phyloP scores from a whole-genome alignment of 352 stramenopile genomes.

The Halophytophthora batemanensis region DNA sequence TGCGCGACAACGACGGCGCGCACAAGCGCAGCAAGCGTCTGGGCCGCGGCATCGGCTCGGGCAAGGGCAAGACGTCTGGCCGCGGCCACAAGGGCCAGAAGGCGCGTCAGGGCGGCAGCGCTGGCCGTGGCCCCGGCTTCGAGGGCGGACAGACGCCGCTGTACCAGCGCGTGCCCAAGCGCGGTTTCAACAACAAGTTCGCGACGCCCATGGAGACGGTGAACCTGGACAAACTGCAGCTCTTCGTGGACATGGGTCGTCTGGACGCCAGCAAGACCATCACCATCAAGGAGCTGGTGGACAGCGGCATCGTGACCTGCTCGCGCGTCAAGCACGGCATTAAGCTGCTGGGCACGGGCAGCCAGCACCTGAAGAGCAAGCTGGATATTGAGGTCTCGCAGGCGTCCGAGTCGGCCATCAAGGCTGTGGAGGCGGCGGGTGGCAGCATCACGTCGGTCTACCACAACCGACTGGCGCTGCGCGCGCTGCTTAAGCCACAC shows the following conservation, averaged over 20 bases:
- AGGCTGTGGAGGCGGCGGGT: conserved; percentile 91
- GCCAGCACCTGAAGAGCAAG: conserved; percentile 83
- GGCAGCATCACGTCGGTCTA: conserved; percentile 96
- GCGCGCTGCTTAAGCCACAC: conserved; percentile 93
- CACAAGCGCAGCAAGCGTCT: conserved; percentile 90
- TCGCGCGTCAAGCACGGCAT: conserved; percentile 93
- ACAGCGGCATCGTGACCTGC: conserved; percentile 88
- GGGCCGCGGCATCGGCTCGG: conserved; percentile 90
- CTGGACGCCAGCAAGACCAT: conserved; percentile 89
- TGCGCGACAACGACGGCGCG: conserved; percentile 84
- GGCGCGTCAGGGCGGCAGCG: conserved; percentile 84
- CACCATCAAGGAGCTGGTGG: conserved; percentile 91
- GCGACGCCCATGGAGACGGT: conserved; percentile 90
- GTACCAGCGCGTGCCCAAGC: conserved; percentile 96
- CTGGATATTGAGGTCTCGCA: conserved; percentile 95
- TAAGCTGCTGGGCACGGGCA: conserved; percentile 92
- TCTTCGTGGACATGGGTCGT: conserved; percentile 97
- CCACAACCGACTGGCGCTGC: conserved; percentile 95
- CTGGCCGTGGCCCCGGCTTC: conserved; percentile 88
- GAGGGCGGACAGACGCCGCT: conserved; percentile 98
- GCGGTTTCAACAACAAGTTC: conserved; percentile 96
- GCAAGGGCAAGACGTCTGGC: conserved; percentile 94
- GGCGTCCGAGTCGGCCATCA: conserved; percentile 92
- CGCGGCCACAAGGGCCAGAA: conserved; percentile 98
- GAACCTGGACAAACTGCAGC: conserved; percentile 93